phyloP scores from a whole-genome alignment of 2,329 filamentous ascomycete species.

The Paecilomyces variotii region DNA sequence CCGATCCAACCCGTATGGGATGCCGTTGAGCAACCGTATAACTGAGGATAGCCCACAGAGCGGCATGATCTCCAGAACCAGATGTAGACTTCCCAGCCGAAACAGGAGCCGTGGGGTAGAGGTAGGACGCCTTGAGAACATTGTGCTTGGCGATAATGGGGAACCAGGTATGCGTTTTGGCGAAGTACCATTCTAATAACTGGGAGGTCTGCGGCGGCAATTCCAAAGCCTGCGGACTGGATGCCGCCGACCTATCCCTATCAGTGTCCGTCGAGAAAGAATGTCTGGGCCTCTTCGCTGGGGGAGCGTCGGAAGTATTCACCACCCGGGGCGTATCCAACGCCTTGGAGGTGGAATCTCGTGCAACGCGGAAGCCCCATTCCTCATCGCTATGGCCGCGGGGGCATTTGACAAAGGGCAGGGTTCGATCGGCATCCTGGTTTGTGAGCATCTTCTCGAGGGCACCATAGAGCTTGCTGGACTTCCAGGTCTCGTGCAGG shows the following conservation, averaged over 20 bases:
- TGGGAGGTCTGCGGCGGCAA: slow-evolving; percentile 46
- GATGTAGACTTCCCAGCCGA: slow-evolving; percentile 18
- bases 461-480: slow-evolving; percentile 29
- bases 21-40: slow-evolving; percentile 31
- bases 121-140: slow-evolving; percentile 48
- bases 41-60: slow-evolving; percentile 37
- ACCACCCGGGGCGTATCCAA: slow-evolving; percentile 23
- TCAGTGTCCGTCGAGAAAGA: slow-evolving; percentile 12
- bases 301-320: slow-evolving; percentile 15
- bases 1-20: slow-evolving; percentile 3
- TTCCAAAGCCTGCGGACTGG: slow-evolving; percentile 13
- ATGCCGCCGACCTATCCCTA: slow-evolving; percentile 2
- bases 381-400: slow-evolving; percentile 21
- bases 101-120: slow-evolving; percentile 40
- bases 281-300: slow-evolving; percentile 20
- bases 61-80: slow-evolving; percentile 35
- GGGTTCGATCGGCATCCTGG: slow-evolving; percentile 15
- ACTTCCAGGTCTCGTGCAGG: slow-evolving; percentile 38
- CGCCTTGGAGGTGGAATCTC: slow-evolving; percentile 19
- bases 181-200: slow-evolving; percentile 50
- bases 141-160: slow-evolving; percentile 52
- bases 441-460: slow-evolving; percentile 35
- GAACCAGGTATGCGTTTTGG: slow-evolving; percentile 52
- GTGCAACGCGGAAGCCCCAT: slow-evolving; percentile 26
- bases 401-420: slow-evolving; percentile 23